Evolutionary conservation across 768 basidiomycete genomes (phyloP), one percentile per base, ranked within the genome.

Genomic region (Rhodotorula taiwanensis): DNA sequence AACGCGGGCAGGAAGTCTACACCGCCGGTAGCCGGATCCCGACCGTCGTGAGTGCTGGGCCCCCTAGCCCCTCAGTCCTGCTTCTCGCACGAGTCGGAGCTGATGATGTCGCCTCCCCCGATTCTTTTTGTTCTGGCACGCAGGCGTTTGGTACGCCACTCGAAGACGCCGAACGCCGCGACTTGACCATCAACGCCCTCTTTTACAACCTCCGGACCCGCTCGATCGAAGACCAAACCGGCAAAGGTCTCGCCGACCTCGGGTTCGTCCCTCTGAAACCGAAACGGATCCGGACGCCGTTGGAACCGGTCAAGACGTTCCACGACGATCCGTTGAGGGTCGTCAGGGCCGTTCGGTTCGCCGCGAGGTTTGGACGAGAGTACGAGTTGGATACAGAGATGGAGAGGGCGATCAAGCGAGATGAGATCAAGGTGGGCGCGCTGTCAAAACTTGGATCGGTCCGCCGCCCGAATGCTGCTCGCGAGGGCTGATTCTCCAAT

Each of bases 201-300:
- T 98, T 98, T 77, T 98, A 93, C 78, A 98, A 99, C 69, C 82
- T 99, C 2, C 91, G 95, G 72, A 85, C 86, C 2, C 82, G 84
- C 20, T 69, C 77, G 5, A 86, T 99, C 4, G 95, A 99, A 73
- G 95, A 99, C 74, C 81, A 81, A 71, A 94, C 91, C 2, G 81
- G 80, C 31, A 48, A 90, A 85, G 95, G 95, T 27, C 77, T 97
- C 43, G 77, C 83, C n/a, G 95, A 99, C 76, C 79, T 99, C 6
- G 81, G 80, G 36, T 76, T 82, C 45, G 87, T 89, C 2, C 58
- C 64, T 3, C 41, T 4, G 78, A 86, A 45, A 45, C 60, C 43
- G 36, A 61, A 51, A 23, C 45, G 33, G 47, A 85, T 97, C 52
- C 83, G 95, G 21, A 98, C 95, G 0, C 95, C 95, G 2, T 76